These are phyloP conservation scores for Berkeleyomyces basicola DNA, from an alignment of 2,329 filamentous ascomycete species.

Conservation along the genomic window DNA sequence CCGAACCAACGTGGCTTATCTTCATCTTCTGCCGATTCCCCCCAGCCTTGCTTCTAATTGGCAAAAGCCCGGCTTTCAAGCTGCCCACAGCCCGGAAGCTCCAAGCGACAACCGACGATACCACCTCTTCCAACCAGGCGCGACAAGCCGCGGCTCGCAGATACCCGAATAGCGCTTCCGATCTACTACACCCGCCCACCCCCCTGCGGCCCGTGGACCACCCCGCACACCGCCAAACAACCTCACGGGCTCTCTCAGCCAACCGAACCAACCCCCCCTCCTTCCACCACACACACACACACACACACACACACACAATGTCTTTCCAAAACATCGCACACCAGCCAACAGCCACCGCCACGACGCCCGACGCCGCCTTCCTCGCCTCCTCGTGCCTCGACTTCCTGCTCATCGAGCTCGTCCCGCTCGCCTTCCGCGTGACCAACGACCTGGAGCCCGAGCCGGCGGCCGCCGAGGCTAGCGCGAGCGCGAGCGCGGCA, in stretches of 20 bases:
- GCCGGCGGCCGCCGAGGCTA: conserved; percentile 21
- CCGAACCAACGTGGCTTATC: too few relatives aligned
- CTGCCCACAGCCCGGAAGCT: too few relatives aligned
- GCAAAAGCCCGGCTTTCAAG: too few relatives aligned
- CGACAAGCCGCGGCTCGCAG: too few relatives aligned
- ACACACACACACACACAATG: conserved; percentile 29
- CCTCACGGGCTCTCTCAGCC: not conserved
- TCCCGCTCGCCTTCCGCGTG: conserved; percentile 81
- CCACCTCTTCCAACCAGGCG: too few relatives aligned
- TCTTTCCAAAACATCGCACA: conserved; percentile 57
- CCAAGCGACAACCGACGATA: too few relatives aligned
- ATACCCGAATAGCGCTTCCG: too few relatives aligned
- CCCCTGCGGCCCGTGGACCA: not conserved
- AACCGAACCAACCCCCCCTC: not conserved
- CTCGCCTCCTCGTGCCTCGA: conserved; percentile 78
- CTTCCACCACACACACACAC: not conserved
- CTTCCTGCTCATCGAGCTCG: conserved; percentile 88
- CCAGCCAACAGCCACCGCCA: conserved; percentile 36
- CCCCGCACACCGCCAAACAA: not conserved
- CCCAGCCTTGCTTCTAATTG: too few relatives aligned
- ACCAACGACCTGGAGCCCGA: conserved; percentile 50
- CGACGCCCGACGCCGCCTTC: conserved; percentile 59
- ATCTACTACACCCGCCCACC: not conserved
- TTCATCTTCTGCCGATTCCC: too few relatives aligned
- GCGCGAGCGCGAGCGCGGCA: conserved; percentile 15